Evolutionary conservation across 805 yeast genomes (phyloP).

Genomic region (Yamadazyma nakazawae): DNA sequence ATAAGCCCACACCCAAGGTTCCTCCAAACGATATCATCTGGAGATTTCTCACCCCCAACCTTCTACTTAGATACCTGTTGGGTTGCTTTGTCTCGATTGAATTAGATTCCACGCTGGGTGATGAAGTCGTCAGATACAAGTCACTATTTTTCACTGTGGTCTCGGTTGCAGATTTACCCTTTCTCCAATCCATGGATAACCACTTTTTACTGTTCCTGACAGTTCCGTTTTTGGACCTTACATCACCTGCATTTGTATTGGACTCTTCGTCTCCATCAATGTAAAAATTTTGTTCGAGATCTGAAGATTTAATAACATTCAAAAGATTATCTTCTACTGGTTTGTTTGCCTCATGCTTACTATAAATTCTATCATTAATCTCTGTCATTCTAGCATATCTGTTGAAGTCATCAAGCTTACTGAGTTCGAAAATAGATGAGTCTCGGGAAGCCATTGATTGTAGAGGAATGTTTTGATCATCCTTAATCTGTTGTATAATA

Average conservation of each 20-base stretch:
- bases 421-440: constrained; percentile 27
- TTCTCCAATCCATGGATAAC: constrained; percentile 13
- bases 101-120: constrained; percentile 9
- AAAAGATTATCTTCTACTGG: constrained; percentile 21
- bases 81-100: constrained; percentile 1
- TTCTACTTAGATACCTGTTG: constrained; percentile 45
- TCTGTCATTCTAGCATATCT: constrained; percentile 33
- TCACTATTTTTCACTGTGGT: constrained; percentile 9
- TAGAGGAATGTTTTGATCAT: constrained; percentile 16
- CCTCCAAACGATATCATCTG: constrained; percentile 81
- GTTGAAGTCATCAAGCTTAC: constrained; percentile 33
- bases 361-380: constrained; percentile 29
- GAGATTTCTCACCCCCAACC: constrained; percentile 60
- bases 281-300: constrained; percentile 27
- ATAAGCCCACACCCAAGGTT: constrained; percentile 73
- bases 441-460: constrained; percentile 11
- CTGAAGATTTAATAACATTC: constrained; percentile 23
- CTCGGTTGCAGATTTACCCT: constrained; percentile 3
- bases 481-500: constrained; percentile 1
- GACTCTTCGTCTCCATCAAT: constrained; percentile 14
- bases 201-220: constrained; percentile 13
- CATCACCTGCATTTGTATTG: background rate
- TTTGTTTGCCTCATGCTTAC: constrained; percentile 14
- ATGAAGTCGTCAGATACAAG: constrained; percentile 2
- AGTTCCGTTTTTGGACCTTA: constrained; percentile 4